Conservation (phyloP, 495 filamentous ascomycete species). For the Aeminium ludgeri region DNA sequence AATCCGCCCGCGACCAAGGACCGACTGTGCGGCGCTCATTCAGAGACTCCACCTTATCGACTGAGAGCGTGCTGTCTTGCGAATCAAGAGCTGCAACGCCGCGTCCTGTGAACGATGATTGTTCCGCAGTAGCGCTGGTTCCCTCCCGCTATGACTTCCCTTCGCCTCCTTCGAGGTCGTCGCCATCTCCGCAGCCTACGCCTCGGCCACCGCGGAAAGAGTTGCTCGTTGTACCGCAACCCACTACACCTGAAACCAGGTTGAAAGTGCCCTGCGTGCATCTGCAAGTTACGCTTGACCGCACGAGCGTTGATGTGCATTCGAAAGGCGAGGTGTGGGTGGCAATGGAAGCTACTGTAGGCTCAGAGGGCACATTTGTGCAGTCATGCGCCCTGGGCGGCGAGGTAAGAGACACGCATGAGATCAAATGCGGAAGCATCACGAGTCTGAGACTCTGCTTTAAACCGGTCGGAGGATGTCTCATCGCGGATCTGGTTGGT, state of each 20-base stretch:
- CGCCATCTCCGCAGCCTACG: background rate
- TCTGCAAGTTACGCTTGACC: constrained; percentile 2
- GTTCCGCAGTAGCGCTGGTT: no score
- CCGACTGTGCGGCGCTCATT: background rate
- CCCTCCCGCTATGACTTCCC: background rate
- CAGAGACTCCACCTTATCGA: constrained; percentile 2
- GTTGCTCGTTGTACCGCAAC: background rate
- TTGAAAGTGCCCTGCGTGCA: constrained; percentile 6
- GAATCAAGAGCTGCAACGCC: no score
- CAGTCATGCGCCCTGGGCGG: background rate
- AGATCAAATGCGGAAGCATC: constrained; percentile 1
- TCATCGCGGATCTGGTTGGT: constrained; percentile 5
- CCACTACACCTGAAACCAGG: background rate
- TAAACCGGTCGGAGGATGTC: constrained; percentile 6
- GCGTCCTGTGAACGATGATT: no score
- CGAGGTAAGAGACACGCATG: background rate
- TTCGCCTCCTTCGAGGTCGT: background rate
- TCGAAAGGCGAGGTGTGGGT: constrained; percentile 11
- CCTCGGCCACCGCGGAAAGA: background rate
- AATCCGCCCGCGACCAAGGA: background rate
- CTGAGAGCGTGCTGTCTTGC: background rate
- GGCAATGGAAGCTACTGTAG: constrained; percentile 8
- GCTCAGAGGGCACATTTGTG: background rate
- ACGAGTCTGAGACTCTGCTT: constrained; percentile 10
- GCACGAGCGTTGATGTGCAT: constrained; percentile 2